Conservation (phyloP, 805 yeast genomes). For the Spencermartinsiella europaea region DNA sequence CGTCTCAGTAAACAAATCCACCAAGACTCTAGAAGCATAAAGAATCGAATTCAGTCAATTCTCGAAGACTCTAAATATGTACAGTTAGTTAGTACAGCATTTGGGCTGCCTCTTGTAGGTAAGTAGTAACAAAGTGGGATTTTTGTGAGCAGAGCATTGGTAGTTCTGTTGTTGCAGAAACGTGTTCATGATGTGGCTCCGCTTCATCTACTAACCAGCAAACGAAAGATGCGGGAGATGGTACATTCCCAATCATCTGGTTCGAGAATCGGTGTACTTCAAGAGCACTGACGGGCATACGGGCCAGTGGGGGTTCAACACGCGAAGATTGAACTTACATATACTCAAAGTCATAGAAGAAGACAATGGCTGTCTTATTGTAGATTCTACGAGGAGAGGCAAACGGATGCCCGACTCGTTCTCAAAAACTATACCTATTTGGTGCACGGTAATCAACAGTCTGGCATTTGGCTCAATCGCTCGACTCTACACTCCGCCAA, state of each 20-base stretch:
- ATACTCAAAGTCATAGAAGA: constrained; percentile 45
- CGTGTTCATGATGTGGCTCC: constrained; percentile 1
- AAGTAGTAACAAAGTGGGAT: no score
- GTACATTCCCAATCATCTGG: constrained; percentile 54
- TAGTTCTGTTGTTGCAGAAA: no score
- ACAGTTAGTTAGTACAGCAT: constrained; percentile 34
- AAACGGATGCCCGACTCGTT: constrained; percentile 81
- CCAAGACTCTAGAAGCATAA: constrained; percentile 46
- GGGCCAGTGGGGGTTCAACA: constrained; percentile 71
- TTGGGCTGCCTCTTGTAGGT: constrained; percentile 31
- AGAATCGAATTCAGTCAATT: constrained; percentile 69
- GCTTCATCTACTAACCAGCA: constrained; percentile 37
- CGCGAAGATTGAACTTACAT: constrained; percentile 70
- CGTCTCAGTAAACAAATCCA: constrained; percentile 38
- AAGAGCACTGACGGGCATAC: constrained; percentile 92
- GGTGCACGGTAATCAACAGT: constrained; percentile 77
- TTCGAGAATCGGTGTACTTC: constrained; percentile 57
- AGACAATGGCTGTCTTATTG: constrained; percentile 47
- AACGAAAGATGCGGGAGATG: constrained; percentile 86
- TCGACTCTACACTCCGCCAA: constrained; percentile 44
- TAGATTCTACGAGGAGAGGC: constrained; percentile 84
- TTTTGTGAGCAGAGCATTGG: background rate
- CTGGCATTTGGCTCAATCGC: constrained; percentile 40
- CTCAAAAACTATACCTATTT: constrained; percentile 82
- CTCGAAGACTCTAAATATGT: constrained; percentile 55